Evolutionary conservation across 176 grass and related monocot genomes (phyloP).

Genomic region (Aechmea fasciata): DNA sequence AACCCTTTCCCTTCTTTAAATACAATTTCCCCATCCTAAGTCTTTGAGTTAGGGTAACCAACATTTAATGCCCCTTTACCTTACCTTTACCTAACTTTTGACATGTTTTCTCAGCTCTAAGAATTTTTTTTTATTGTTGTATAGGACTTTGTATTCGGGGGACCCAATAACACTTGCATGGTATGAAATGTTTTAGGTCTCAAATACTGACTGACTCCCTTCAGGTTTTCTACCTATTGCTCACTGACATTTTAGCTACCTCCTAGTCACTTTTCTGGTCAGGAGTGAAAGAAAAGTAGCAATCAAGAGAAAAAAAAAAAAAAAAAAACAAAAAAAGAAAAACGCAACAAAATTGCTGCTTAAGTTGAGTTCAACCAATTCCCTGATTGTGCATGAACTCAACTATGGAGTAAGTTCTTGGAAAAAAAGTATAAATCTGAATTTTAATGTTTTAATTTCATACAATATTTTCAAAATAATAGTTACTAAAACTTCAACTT

Average conservation of each 20-base stretch:
- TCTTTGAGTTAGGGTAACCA: not conserved
- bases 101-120: not conserved
- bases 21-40: not conserved
- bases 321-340: no score
- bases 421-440: no score
- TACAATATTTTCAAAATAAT: no score
- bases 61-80: not conserved
- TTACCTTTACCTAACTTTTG: slow-evolving; percentile 3
- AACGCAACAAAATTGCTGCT: no score
- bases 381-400: no score
- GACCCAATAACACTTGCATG: not conserved
- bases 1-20: not conserved
- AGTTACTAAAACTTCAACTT: no score
- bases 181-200: not conserved
- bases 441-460: no score
- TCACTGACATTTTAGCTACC: slow-evolving; percentile 1
- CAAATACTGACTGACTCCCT: not conserved
- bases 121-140: not conserved
- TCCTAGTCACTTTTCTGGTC: not conserved
- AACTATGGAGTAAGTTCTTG: no score
- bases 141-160: not conserved
- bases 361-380: no score
- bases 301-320: no score
- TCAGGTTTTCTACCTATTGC: not conserved
- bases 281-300: no score